These are phyloP conservation scores for Citrus mangshanensis DNA, from an alignment of 345 rosid species.

Conservation along the genomic window DNA sequence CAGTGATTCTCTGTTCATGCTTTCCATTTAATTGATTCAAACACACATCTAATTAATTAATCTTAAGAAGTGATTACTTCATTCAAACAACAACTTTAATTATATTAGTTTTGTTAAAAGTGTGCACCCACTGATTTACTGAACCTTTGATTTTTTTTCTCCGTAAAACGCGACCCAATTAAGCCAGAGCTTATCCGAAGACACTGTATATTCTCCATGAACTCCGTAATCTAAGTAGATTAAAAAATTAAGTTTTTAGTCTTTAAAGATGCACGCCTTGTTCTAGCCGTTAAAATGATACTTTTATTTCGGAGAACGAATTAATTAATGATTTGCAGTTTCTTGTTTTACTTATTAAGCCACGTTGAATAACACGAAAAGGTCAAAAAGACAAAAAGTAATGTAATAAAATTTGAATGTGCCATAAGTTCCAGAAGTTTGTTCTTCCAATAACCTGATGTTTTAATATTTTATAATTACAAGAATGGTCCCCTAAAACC, in stretches of 20 bases:
- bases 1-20: no score
- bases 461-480: background rate
- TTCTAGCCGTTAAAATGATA: background rate
- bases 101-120: background rate
- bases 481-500: background rate
- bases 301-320: no score
- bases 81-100: background rate
- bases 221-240: background rate
- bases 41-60: no score
- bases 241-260: background rate
- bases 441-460: background rate
- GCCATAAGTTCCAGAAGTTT: background rate
- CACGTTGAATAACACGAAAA: background rate
- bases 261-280: background rate
- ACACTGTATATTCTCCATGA: background rate
- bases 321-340: no score
- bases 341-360: no score
- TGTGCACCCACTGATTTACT: background rate
- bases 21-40: no score
- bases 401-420: background rate
- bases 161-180: background rate
- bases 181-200: background rate
- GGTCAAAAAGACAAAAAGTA: background rate
- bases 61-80: no score
- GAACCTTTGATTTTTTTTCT: background rate